Conservation (phyloP, 805 yeast species). For the Pichia phayaonensis region DNA sequence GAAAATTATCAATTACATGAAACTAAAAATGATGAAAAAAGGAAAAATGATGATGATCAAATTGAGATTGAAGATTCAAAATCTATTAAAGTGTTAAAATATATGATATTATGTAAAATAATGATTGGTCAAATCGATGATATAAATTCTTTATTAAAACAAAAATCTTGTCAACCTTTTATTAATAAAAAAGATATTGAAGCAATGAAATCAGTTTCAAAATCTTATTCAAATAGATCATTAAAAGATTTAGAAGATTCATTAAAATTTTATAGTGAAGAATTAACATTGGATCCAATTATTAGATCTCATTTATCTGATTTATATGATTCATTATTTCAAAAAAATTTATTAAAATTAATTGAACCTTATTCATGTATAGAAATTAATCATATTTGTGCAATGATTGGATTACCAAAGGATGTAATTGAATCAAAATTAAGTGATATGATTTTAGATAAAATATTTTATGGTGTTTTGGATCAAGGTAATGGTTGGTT, state of each 20-base stretch:
- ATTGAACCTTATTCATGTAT: conserved; percentile 95
- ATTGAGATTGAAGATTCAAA: conserved; percentile 29
- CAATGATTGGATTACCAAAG: conserved; percentile 78
- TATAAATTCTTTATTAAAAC: conserved; percentile 65
- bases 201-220: conserved; percentile 90
- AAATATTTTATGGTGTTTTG: conserved; percentile 89
- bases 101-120: conserved; percentile 86
- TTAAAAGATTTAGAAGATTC: conserved; percentile 87
- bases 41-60: neutral
- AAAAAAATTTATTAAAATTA: conserved; percentile 87
- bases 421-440: conserved; percentile 90
- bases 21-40: conserved; percentile 11
- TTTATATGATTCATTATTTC: conserved; percentile 84
- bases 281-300: conserved; percentile 78
- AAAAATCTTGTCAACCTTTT: conserved; percentile 41
- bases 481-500: conserved; percentile 99
- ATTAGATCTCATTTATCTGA: conserved; percentile 90
- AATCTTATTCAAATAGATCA: conserved; percentile 84
- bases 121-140: conserved; percentile 88
- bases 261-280: conserved; percentile 58
- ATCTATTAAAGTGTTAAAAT: conserved; percentile 68
- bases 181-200: conserved; percentile 76
- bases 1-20: conserved; percentile 66
- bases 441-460: conserved; percentile 93
- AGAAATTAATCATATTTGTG: conserved; percentile 84